Evolutionary conservation across 768 basidiomycete species (phyloP).

Genomic region (Clitopilus passeckerianus): DNA sequence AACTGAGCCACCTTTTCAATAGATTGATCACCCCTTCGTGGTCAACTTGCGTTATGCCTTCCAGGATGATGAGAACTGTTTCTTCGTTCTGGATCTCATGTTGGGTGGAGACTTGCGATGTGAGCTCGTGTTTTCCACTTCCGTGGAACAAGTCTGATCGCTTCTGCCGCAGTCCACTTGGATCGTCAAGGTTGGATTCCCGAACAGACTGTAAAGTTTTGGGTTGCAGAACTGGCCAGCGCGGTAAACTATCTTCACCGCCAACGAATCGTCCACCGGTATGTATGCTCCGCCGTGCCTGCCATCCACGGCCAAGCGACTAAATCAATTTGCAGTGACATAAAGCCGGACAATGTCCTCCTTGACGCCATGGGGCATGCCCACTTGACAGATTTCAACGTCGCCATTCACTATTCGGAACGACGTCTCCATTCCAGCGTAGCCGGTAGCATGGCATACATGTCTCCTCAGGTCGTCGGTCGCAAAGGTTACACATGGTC

Average conservation of each 20-base stretch:
- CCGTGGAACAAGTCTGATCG: background rate
- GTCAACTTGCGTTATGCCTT: constrained; percentile 94
- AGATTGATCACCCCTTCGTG: constrained; percentile 88
- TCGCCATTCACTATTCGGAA: constrained; percentile 96
- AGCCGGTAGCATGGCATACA: constrained; percentile 98
- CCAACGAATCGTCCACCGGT: constrained; percentile 94
- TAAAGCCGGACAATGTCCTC: constrained; percentile 97
- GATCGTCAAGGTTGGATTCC: constrained; percentile 63
- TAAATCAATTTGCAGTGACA: constrained; percentile 53
- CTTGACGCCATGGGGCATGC: constrained; percentile 93
- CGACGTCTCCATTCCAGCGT: constrained; percentile 85
- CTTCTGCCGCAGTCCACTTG: constrained; percentile 62
- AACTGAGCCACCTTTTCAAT: constrained; percentile 3
- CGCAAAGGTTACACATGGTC: constrained; percentile 91
- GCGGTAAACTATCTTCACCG: constrained; percentile 88
- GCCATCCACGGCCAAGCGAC: background rate
- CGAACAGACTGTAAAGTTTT: constrained; percentile 79
- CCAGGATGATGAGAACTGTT: constrained; percentile 96
- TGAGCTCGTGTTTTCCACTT: constrained; percentile 35
- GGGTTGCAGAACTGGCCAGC: constrained; percentile 82
- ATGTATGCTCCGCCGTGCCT: background rate
- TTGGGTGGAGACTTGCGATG: constrained; percentile 90
- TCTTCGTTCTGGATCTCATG: constrained; percentile 97
- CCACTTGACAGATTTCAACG: constrained; percentile 98
- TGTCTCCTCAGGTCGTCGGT: constrained; percentile 95